Evolutionary conservation across 306 rosid species (phyloP).

Genomic region (Crotalaria pallida): DNA sequence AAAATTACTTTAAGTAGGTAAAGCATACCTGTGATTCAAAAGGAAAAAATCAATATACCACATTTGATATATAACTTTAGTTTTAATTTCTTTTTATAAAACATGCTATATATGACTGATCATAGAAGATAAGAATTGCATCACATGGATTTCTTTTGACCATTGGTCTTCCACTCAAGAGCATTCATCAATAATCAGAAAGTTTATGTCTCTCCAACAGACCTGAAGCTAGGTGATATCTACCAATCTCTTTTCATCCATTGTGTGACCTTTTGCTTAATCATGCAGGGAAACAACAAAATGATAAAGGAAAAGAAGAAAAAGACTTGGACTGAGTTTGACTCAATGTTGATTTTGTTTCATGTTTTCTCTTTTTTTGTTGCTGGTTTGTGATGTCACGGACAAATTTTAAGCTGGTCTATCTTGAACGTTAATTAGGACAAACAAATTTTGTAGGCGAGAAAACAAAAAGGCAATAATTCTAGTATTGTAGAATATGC

Average conservation of each 20-base stretch:
- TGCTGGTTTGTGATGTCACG: neutral
- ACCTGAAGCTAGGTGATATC: slow-evolving; percentile 10
- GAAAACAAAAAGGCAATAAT: neutral
- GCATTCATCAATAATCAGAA: neutral
- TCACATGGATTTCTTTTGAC: slow-evolving; percentile 18
- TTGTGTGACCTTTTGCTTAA: slow-evolving; percentile 14
- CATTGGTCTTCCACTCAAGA: slow-evolving; percentile 27
- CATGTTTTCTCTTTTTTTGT: neutral
- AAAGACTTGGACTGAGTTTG: slow-evolving; percentile 11
- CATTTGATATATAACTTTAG: neutral
- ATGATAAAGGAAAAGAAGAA: neutral
- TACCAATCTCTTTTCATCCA: slow-evolving; percentile 4
- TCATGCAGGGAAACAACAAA: slow-evolving; percentile 8
- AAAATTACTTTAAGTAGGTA: no score
- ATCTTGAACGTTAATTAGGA: neutral
- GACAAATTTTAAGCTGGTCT: neutral
- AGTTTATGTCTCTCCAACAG: neutral
- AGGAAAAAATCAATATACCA: neutral
- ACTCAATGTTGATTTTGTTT: neutral
- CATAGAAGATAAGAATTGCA: slow-evolving; percentile 13
- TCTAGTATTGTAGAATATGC: no score
- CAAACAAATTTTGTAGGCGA: neutral
- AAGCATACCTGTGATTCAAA: no score
- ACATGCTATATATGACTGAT: neutral
- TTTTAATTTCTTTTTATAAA: no score